A percentile compares a stretch with the other conserved stretches of the same genome.
These are phyloP conservation scores for Lycium ferocissimum DNA, from an alignment of 257 asterid species.

Conservation along the genomic window DNA sequence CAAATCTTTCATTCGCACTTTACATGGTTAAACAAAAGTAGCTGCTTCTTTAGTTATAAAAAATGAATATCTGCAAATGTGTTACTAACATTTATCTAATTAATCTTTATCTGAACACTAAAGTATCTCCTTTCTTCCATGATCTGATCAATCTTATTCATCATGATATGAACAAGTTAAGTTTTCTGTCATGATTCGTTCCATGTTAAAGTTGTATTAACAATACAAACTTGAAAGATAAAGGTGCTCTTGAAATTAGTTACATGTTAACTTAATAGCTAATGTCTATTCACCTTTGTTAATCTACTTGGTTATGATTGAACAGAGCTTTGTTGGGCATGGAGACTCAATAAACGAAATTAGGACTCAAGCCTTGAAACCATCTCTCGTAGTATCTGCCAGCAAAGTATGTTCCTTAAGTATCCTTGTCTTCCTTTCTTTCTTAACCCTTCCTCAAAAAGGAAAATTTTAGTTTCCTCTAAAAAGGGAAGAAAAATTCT, in stretches of 20 bases:
- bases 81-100: neutral
- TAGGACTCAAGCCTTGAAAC: constrained; percentile 86
- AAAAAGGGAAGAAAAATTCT: neutral
- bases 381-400: constrained; percentile 93
- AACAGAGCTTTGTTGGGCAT: constrained; percentile 95
- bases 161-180: constrained; percentile 7
- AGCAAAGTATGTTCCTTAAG: constrained; percentile 70
- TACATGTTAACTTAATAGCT: neutral
- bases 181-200: neutral
- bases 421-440: constrained; percentile 25
- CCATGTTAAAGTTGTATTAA: constrained; percentile 10
- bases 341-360: constrained; percentile 97
- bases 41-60: neutral
- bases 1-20: constrained; percentile 3
- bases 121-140: constrained; percentile 3
- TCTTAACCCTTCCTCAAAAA: neutral
- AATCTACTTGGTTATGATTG: neutral
- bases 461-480: constrained; percentile 15
- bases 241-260: neutral
- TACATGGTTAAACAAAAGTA: constrained; percentile 12
- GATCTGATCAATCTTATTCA: neutral
- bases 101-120: neutral
- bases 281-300: neutral
- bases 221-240: neutral
- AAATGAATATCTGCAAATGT: constrained; percentile 3